Evolutionary conservation across 352 stramenopile genomes (phyloP).

Genomic region (Phytophthora citrophthora): DNA sequence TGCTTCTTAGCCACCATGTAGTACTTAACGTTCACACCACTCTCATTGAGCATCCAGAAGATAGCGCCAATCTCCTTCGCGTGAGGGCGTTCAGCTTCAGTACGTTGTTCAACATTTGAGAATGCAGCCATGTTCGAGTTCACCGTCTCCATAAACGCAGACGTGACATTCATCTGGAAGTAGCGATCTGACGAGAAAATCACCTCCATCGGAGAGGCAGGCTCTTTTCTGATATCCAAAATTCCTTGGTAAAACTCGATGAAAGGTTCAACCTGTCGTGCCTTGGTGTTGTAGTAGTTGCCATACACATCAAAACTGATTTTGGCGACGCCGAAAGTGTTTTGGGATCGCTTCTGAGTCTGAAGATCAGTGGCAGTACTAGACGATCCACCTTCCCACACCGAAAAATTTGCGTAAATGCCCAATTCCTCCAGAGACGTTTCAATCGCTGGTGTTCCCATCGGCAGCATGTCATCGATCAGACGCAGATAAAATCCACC

Average conservation of each 20-base stretch:
- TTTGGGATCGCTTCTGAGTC: conserved; percentile 51
- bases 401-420: conserved; percentile 73
- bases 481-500: conserved; percentile 88
- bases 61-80: conserved; percentile 84
- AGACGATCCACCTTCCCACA: conserved; percentile 63
- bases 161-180: conserved; percentile 88
- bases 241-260: conserved; percentile 87
- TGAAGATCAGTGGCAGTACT: conserved; percentile 43
- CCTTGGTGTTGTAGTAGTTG: conserved; percentile 90
- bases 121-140: conserved; percentile 75
- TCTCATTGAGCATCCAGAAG: conserved; percentile 89
- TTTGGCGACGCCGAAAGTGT: conserved; percentile 78
- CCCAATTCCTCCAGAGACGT: conserved; percentile 78
- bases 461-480: conserved; percentile 83
- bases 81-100: conserved; percentile 64
- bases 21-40: conserved; percentile 81
- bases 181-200: conserved; percentile 85
- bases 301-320: conserved; percentile 85
- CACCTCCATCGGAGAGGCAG: conserved; percentile 62
- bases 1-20: conserved; percentile 81
- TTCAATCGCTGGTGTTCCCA: conserved; percentile 80
- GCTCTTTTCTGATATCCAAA: conserved; percentile 82
- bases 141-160: conserved; percentile 81
- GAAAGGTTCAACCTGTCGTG: conserved; percentile 81
- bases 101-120: conserved; percentile 56